Evolutionary conservation across 2,329 filamentous ascomycete genomes (phyloP), one percentile per base, ranked within the genome.

Genomic region (Myriosclerotinia duriaeana): DNA sequence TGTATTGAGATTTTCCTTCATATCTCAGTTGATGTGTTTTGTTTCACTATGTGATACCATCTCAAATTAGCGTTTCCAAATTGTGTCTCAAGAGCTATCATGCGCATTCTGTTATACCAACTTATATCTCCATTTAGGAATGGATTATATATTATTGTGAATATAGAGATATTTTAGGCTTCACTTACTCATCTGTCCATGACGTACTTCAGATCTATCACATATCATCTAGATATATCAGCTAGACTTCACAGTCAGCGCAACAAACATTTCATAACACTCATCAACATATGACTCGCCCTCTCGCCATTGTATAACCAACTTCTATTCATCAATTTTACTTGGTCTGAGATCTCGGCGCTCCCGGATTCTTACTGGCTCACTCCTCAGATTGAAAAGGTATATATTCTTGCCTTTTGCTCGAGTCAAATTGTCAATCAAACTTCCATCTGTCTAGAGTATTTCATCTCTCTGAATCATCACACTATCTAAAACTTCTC

Each of bases 161-260:
- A 34, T 30, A 9, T 38, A 11, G 20, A 26, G 44, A 38, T 26
- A 1, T 60, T 26, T 38, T 60, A 50, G 58, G n/a, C 58, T 60
- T 38, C 1, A 38, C 30, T 38, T 60, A 14, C 58, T 12, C 9
- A 1, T 12, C 20, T 60, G 5, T 26, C 9, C 8, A 50, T 3
- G 14, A 50, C 26, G 17, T 3, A 38, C 44, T 38, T 38, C 14
- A 26, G 34, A 20, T 26, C 5, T 22, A 50, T 60, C 58, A 50
- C 2, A 60, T 60, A 26, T 60, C 58, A 5, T 40, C 46, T 38
- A 36, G 34, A 60, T 12, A 26, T 20, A 50, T 60, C 34, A 60
- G 11, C 14, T 50, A 20, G 8, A 12, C 14, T 20, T 50, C 5
- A 5, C 14, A 7, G 6, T n/a, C 26, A 48, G 26, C 40, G 6